Conservation (phyloP, 1,139 yeast species). For the Kodamaea fungicola region DNA sequence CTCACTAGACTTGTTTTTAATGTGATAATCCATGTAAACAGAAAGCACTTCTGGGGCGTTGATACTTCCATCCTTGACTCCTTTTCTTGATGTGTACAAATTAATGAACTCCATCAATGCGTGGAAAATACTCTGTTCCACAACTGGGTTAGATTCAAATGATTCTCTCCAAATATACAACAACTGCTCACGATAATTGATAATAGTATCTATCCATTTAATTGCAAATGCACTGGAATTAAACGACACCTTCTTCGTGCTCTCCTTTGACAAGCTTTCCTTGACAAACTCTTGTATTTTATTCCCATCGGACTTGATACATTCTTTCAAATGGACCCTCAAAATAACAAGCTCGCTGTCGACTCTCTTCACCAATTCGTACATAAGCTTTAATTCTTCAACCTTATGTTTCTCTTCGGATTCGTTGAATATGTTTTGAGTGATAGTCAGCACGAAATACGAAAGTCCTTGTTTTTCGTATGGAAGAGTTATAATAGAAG, state of each 20-base stretch:
- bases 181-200: slow-evolving; percentile 53
- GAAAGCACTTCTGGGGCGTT: slow-evolving; percentile 74
- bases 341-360: slow-evolving; percentile 52
- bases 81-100: slow-evolving; percentile 9
- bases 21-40: slow-evolving; percentile 67
- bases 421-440: slow-evolving; percentile 18
- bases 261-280: slow-evolving; percentile 7
- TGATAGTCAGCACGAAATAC: slow-evolving; percentile 43
- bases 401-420: slow-evolving; percentile 10
- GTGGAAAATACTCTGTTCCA: slow-evolving; percentile 56
- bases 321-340: slow-evolving; percentile 45
- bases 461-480: slow-evolving; percentile 54
- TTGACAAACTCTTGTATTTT: slow-evolving; percentile 27
- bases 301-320: slow-evolving; percentile 41
- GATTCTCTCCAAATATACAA: slow-evolving; percentile 44
- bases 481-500: slow-evolving; percentile 40
- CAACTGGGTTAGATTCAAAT: slow-evolving; percentile 45
- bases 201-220: slow-evolving; percentile 64
- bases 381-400: slow-evolving; percentile 43
- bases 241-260: slow-evolving; percentile 30
- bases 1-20: slow-evolving; percentile 48
- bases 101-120: slow-evolving; percentile 67
- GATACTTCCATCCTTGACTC: slow-evolving; percentile 19
- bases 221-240: slow-evolving; percentile 53
- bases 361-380: slow-evolving; percentile 51